Conservation (phyloP, 441 rosid genomes). For the Theobroma grandiflorum region DNA sequence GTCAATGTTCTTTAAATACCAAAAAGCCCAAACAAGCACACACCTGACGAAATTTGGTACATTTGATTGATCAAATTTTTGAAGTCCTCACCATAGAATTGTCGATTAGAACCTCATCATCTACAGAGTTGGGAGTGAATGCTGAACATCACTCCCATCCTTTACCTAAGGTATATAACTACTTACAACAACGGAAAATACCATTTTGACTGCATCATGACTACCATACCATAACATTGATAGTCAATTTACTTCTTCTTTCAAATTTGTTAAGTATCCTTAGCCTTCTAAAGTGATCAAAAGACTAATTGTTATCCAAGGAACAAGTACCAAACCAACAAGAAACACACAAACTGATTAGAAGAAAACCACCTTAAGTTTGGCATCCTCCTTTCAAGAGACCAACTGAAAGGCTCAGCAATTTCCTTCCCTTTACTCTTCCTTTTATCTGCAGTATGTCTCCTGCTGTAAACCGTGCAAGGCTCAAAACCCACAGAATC, state of each 20-base stretch:
- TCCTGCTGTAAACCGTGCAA: conserved; percentile 44
- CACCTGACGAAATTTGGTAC: not conserved
- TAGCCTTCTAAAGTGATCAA: not conserved
- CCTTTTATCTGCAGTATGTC: conserved; percentile 35
- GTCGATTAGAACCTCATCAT: not conserved
- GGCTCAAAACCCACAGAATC: conserved; percentile 34
- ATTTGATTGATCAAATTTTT: not conserved
- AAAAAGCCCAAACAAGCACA: not conserved
- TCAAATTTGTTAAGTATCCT: not conserved
- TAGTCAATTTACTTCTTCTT: not conserved
- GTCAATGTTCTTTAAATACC: not conserved
- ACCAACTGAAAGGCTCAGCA: conserved; percentile 28
- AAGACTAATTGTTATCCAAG: not conserved
- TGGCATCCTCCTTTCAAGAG: conserved; percentile 31
- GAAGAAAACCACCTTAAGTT: conserved; percentile 36
- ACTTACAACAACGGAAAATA: not conserved
- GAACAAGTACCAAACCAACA: not conserved
- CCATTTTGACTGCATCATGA: not conserved
- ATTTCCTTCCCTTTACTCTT: conserved; percentile 42
- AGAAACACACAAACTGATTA: not conserved
- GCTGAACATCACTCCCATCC: not conserved
- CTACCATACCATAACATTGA: not conserved
- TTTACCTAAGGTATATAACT: not conserved
- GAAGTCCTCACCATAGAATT: not conserved
- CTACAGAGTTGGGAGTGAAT: not conserved